Evolutionary conservation across 371 early-diverging fungal genomes (phyloP), one percentile per base, ranked within the genome.

Genomic region (Quaeritorhiza haematococci): DNA sequence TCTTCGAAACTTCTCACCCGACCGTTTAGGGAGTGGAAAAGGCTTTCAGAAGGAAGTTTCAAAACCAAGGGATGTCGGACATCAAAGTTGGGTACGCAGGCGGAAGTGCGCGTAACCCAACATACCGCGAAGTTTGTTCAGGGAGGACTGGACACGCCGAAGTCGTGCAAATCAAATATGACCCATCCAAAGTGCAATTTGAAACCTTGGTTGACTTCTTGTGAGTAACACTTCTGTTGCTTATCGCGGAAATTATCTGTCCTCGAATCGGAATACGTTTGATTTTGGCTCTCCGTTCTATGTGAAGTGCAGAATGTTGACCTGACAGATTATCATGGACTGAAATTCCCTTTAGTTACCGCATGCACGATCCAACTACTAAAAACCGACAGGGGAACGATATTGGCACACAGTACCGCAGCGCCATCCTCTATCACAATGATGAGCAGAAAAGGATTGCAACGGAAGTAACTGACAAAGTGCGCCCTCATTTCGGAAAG

Each of bases 61-160:
- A 83, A 45, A 21, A 45, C 10, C 27, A 19, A 45, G 27, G 46
- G n/a, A 19, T 19, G 46, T 10, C 46, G 27, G 10, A 27, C 27
- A 23, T 7, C 7, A 23, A 45, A 10, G 10, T 7, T 45, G 21
- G 7, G 27, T 45, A 10, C 27, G 7, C 27, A 45, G 46, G 46
- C 6, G 46, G 46, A 10, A 7, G 61, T 27, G 68, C 50, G 8
- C 48, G 50, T 2, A 55, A 56, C 41, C 66, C 68, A 1, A 54
- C 72, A 27, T 74, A 74, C 62, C 66, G 74, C 58, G 72, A 83
- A 76, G 87, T 87, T 30, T 86, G 85, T 67, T 69, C 76, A 1
- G 90, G 90, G 7, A 44, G 53, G 8, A 86, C 93, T 8, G 64
- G 80, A 23, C 94, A 96, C 64, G 93, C 93, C 1, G 94, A 96